Evolutionary conservation across 2,329 filamentous ascomycete species (phyloP).

Genomic region (Pseudogymnoascus sp.): DNA sequence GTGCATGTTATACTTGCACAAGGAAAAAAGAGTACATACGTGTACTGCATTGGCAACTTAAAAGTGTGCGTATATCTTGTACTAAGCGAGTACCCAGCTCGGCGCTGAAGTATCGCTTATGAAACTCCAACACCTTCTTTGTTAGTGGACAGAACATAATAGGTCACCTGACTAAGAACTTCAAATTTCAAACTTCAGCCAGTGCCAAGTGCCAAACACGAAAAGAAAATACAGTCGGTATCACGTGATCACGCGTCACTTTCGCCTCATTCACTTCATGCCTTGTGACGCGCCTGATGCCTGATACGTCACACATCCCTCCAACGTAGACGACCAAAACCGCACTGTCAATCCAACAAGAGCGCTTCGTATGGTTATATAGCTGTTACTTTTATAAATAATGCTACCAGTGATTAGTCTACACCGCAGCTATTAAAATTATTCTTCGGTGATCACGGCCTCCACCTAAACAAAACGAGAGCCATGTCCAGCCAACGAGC

Average conservation of each 20-base stretch:
- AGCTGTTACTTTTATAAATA: background rate
- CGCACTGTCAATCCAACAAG: background rate
- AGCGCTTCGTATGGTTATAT: background rate
- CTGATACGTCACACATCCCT: background rate
- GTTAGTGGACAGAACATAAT: background rate
- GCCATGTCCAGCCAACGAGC: constrained; percentile 6
- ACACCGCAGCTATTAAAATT: background rate
- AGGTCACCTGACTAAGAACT: background rate
- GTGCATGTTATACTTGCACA: background rate
- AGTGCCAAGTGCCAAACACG: no score
- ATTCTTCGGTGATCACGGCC: background rate
- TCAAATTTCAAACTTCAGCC: background rate
- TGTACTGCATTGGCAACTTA: background rate
- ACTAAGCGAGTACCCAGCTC: background rate
- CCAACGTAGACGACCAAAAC: background rate
- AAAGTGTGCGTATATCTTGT: background rate
- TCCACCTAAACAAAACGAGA: background rate
- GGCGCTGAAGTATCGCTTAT: background rate
- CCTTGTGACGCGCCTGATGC: background rate
- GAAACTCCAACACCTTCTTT: background rate
- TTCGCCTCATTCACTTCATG: background rate
- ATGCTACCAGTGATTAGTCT: background rate
- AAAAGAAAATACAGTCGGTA: no score
- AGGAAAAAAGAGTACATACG: background rate
- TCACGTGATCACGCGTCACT: background rate